Base-by-base conservation (phyloP, 2,329 filamentous ascomycete genomes). In the Talaromyces piceae region DNA sequence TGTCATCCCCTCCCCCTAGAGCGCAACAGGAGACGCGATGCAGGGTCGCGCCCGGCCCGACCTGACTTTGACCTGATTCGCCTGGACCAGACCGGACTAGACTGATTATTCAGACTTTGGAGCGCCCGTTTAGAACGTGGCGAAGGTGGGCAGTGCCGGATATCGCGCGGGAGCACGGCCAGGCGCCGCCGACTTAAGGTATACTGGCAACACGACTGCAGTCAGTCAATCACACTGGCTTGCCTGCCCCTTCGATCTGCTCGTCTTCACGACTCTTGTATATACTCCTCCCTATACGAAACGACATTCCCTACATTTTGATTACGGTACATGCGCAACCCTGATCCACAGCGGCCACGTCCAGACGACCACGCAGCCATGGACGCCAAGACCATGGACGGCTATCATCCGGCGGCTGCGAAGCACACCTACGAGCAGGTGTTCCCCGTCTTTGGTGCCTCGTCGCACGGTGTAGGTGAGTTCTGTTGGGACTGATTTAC, bases 341-440 rank as follows among this genome's bases (percentile, higher is more conserved):
- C n/a, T n/a, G n/a, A n/a, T n/a, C n/a, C n/a, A n/a, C n/a, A n/a
- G n/a, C n/a, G n/a, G n/a, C 4, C 5, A 37, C 20, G 18, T 11
- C 16, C 11, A 18, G 3, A 37, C 30, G 30, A 3, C 16, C 31
- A 37, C 18, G 13, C 23, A 23, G 25, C 13, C 33, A 67, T 68
- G 66, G 63, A 67, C 52, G 58, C 63, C 61, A 62, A 67, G 59
- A 57, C 60, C 49, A 50, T n/a, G n/a, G n/a, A n/a, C n/a, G n/a
- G n/a, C n/a, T n/a, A n/a, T 25, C 51, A 30, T 45, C 41, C 28
- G 22, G 30, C 41, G 51, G 52, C 52, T 47, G 27, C 31, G 26
- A 41, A 41, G 26, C 51, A 57, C 51, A 52, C 56, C 26, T 58
- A 62, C 51, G 59, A 66, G 54, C 60, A 63, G 50, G 58, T 59